Conservation (phyloP, 2,329 filamentous ascomycete genomes). For the Sporothrix variecibatus region DNA sequence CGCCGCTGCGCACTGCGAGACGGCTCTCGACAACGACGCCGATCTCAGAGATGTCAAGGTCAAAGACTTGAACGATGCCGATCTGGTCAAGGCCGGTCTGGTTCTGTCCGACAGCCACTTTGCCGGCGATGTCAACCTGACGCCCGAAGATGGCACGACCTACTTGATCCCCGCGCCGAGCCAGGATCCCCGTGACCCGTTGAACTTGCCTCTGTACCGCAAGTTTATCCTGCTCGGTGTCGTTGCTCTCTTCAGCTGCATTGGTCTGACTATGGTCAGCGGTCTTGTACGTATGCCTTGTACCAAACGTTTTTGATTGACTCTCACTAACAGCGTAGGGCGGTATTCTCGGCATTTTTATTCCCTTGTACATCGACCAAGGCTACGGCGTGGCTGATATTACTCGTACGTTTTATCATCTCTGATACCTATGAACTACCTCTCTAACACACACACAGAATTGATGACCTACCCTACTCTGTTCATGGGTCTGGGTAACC, state of each 20-base stretch:
- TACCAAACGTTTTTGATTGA: too few relatives aligned
- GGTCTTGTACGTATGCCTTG: not conserved
- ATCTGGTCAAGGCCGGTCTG: not conserved
- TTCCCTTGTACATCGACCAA: not conserved
- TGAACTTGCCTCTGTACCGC: conserved; percentile 3
- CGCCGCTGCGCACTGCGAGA: not conserved
- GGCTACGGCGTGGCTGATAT: conserved; percentile 10
- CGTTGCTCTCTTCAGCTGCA: not conserved
- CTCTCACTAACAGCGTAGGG: not conserved
- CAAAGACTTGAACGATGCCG: not conserved
- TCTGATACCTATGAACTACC: not conserved
- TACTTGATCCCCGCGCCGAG: conserved; percentile 5
- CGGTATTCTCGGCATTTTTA: not conserved
- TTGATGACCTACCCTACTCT: not conserved
- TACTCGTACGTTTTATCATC: not conserved
- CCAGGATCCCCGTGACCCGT: conserved; percentile 8
- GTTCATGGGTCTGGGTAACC: not conserved
- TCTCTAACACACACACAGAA: not conserved
- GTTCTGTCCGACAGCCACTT: not conserved
- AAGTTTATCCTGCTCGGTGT: not conserved
- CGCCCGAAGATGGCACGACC: not conserved
- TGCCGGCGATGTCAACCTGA: not conserved
- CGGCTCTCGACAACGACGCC: not conserved
- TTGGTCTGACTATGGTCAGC: conserved; percentile 7
- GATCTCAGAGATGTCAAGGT: not conserved